Evolutionary conservation across 1,284 basidiomycete species (phyloP).

Genomic region (Leccinum huronense): DNA sequence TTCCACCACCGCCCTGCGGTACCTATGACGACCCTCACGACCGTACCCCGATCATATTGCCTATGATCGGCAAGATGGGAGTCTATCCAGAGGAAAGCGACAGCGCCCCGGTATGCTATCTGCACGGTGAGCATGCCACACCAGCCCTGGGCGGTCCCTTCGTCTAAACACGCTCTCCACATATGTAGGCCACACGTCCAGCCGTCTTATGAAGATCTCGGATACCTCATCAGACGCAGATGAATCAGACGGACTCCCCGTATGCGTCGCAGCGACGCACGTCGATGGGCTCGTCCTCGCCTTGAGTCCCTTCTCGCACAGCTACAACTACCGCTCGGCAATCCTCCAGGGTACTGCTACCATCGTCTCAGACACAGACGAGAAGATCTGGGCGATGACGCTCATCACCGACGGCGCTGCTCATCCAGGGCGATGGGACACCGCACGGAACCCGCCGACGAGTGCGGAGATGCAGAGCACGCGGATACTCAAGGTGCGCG

Average conservation of each 20-base stretch:
- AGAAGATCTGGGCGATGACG: conserved; percentile 29
- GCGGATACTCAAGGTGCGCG: conserved; percentile 25
- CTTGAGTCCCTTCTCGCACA: conserved; percentile 28
- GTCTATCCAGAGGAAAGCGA: conserved; percentile 18
- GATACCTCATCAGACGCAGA: neutral
- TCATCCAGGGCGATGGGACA: conserved; percentile 28
- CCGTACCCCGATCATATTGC: conserved; percentile 25
- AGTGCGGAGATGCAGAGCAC: conserved; percentile 28
- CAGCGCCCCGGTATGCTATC: conserved; percentile 21
- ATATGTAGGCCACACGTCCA: conserved; percentile 25
- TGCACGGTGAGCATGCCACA: conserved; percentile 21
- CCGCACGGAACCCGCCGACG: conserved; percentile 25
- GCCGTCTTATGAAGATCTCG: conserved; percentile 31
- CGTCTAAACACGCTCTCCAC: neutral
- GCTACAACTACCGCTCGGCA: conserved; percentile 31
- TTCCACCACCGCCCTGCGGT: conserved; percentile 21
- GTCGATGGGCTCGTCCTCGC: conserved; percentile 28
- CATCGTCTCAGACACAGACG: conserved; percentile 19
- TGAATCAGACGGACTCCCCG: conserved; percentile 13
- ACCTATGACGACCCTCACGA: conserved; percentile 16
- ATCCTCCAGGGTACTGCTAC: conserved; percentile 25
- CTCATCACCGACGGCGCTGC: conserved; percentile 25
- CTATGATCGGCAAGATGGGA: conserved; percentile 30
- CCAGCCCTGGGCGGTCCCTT: neutral
- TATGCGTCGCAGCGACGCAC: conserved; percentile 30